phyloP scores from a whole-genome alignment of 371 early-diverging fungal genomes.

The Lichtheimia ramosa region DNA sequence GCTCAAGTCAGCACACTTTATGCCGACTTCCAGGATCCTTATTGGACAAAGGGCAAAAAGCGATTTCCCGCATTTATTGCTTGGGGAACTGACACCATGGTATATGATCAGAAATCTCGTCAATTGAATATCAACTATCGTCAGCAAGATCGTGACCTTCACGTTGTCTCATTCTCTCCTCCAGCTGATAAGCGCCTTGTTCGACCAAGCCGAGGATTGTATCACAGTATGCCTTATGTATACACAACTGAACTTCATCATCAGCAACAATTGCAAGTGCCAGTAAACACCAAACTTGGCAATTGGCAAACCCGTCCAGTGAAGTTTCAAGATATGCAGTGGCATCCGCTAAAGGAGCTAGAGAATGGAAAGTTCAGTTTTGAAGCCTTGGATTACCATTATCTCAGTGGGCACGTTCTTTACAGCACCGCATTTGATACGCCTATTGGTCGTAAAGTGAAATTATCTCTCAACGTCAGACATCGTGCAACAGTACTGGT shows the following conservation, averaged over 20 bases:
- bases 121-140: slow-evolving; percentile 35
- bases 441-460: slow-evolving; percentile 20
- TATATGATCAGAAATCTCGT: slow-evolving; percentile 22
- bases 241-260: slow-evolving; percentile 19
- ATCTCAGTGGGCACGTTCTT: slow-evolving; percentile 67
- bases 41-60: slow-evolving; percentile 43
- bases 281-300: slow-evolving; percentile 20
- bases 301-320: slow-evolving; percentile 35
- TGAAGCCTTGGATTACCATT: slow-evolving; percentile 60
- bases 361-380: slow-evolving; percentile 14
- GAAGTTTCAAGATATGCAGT: slow-evolving; percentile 36
- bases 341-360: slow-evolving; percentile 36
- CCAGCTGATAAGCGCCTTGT: slow-evolving; percentile 12
- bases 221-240: slow-evolving; percentile 27
- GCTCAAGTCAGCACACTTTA: slow-evolving; percentile 53
- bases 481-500: slow-evolving; percentile 70
- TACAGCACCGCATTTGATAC: slow-evolving; percentile 48
- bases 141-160: slow-evolving; percentile 17
- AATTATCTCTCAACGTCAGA: slow-evolving; percentile 65
- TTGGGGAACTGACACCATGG: slow-evolving; percentile 53
- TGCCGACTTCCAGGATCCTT: slow-evolving; percentile 57
- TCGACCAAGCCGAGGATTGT: slow-evolving; percentile 5
- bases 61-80: slow-evolving; percentile 33
- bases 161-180: slow-evolving; percentile 30
- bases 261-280: slow-evolving; percentile 14